phyloP scores from a whole-genome alignment of 73 alveolate species.

The Diophrys sp. region DNA sequence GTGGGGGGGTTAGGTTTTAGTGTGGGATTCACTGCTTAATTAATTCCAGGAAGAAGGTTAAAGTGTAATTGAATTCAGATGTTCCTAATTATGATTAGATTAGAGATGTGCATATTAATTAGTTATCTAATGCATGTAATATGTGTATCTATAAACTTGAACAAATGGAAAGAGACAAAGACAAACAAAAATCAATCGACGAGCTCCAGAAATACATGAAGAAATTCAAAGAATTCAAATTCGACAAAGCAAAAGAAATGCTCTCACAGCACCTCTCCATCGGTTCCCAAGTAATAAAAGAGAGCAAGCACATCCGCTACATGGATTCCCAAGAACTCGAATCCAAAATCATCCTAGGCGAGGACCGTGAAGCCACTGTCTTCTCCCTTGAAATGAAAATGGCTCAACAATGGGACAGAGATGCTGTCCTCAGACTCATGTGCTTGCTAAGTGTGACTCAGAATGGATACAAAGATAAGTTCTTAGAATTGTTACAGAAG shows the following conservation, averaged over 20 bases:
- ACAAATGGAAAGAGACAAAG: constrained; percentile 48
- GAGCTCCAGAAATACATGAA: constrained; percentile 50
- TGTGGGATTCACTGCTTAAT: no score
- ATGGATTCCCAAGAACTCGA: constrained; percentile 35
- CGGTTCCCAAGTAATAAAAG: constrained; percentile 31
- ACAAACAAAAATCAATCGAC: constrained; percentile 40
- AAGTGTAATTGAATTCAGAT: not conserved
- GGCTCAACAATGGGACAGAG: constrained; percentile 35
- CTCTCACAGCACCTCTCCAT: constrained; percentile 49
- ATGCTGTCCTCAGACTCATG: constrained; percentile 34
- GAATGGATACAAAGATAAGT: constrained; percentile 41
- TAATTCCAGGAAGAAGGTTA: no score
- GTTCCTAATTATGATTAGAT: not conserved
- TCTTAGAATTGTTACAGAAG: constrained; percentile 33
- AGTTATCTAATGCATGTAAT: not conserved
- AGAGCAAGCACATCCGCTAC: constrained; percentile 40
- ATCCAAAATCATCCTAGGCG: constrained; percentile 44
- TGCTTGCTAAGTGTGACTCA: constrained; percentile 37
- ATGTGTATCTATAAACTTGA: constrained; percentile 9
- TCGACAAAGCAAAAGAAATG: constrained; percentile 47
- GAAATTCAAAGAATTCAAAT: constrained; percentile 43
- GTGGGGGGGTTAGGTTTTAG: no score
- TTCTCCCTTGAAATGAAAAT: constrained; percentile 33
- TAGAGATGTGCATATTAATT: not conserved
- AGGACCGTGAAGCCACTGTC: constrained; percentile 18